phyloP scores from a whole-genome alignment of 2,329 filamentous ascomycete species.

The Botrytis hyacinthi region DNA sequence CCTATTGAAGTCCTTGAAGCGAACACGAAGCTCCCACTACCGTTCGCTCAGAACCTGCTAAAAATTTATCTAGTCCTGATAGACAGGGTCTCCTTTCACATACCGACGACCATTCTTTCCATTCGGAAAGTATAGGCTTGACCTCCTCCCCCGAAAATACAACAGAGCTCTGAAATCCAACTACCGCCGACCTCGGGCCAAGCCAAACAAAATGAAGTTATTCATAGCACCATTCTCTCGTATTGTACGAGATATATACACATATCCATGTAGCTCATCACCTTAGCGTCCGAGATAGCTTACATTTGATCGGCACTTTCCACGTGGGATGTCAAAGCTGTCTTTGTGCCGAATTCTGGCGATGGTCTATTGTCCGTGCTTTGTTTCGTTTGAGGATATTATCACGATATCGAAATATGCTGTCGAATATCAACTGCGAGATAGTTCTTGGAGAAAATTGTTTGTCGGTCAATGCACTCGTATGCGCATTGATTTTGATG shows the following conservation, averaged over 20 bases:
- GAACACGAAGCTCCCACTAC: not conserved
- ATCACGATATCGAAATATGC: not conserved
- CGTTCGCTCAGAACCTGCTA: not conserved
- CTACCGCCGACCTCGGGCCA: not conserved
- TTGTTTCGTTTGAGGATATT: not conserved
- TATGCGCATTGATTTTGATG: not conserved
- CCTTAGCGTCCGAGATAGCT: not conserved
- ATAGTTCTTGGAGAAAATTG: not conserved
- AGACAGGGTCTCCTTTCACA: not conserved
- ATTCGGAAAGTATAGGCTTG: not conserved
- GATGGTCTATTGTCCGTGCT: not conserved
- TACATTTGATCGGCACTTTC: not conserved
- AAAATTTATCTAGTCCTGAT: not conserved
- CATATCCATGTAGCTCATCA: not conserved
- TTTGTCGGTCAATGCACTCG: not conserved
- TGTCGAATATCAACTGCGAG: not conserved
- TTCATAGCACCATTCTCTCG: not conserved
- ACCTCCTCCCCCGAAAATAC: not conserved
- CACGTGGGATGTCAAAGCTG: not conserved
- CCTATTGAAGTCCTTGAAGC: not conserved
- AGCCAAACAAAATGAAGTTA: not conserved
- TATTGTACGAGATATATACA: not conserved
- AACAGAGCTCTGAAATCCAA: not conserved
- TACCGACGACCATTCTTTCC: not conserved
- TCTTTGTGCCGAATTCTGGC: not conserved